phyloP scores from a whole-genome alignment of 73 alveolate genomes.

The Paramecium tetraurelia region DNA sequence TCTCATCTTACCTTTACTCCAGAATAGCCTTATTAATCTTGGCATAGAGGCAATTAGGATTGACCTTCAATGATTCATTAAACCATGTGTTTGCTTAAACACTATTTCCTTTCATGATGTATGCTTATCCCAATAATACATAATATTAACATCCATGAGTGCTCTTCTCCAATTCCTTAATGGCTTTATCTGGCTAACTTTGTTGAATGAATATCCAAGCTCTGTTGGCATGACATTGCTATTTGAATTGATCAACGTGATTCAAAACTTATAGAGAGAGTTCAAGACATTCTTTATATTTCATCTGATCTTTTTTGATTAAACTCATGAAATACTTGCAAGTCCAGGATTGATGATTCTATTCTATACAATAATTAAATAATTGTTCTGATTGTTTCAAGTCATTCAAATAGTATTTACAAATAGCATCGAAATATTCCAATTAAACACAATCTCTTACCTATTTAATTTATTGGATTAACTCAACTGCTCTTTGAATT shows the following conservation, averaged over 20 bases:
- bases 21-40: background rate
- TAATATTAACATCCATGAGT: slow-evolving; percentile 3
- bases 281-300: background rate
- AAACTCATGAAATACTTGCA: background rate
- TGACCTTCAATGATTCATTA: background rate
- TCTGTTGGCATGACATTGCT: background rate
- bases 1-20: background rate
- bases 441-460: background rate
- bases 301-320: background rate
- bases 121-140: slow-evolving; percentile 34
- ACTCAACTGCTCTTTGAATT: background rate
- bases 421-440: background rate
- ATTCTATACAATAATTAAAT: background rate
- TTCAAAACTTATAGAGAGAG: background rate
- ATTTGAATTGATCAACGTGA: background rate
- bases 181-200: background rate
- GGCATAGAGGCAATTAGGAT: slow-evolving; percentile 35
- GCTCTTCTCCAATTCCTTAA: slow-evolving; percentile 20
- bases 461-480: background rate
- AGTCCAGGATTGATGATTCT: background rate
- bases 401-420: background rate
- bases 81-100: slow-evolving; percentile 9
- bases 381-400: background rate
- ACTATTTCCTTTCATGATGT: background rate
- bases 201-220: background rate